Percentiles rank a stretch among this genome's conserved stretches.
Evolutionary conservation across 768 basidiomycete species (phyloP).

Genomic region (Russula abietina): DNA sequence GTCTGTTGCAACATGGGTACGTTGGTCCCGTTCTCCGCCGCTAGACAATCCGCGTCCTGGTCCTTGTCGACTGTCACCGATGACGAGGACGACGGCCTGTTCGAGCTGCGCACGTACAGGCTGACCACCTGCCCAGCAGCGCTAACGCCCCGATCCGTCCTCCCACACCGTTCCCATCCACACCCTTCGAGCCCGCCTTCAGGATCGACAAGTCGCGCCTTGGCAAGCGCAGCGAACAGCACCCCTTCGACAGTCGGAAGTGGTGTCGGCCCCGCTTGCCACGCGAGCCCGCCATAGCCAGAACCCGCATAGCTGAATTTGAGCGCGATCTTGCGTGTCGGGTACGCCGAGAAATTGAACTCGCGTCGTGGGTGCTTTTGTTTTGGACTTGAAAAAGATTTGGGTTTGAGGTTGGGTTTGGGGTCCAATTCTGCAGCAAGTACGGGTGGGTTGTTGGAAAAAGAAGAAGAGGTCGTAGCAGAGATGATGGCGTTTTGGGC

Average conservation of each 20-base stretch:
- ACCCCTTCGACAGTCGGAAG: slow-evolving; percentile 89
- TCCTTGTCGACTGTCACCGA: not conserved
- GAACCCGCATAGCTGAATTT: slow-evolving; percentile 90
- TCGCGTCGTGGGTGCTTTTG: slow-evolving; percentile 29
- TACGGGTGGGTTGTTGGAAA: not conserved
- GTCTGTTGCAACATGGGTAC: not conserved
- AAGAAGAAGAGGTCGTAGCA: not conserved
- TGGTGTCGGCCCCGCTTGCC: slow-evolving; percentile 62
- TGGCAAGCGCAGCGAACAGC: slow-evolving; percentile 72
- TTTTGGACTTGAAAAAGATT: not conserved
- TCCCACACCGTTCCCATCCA: slow-evolving; percentile 85
- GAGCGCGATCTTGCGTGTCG: slow-evolving; percentile 85
- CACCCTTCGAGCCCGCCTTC: slow-evolving; percentile 75
- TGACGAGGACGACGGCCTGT: slow-evolving; percentile 27
- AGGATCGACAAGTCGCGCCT: slow-evolving; percentile 70
- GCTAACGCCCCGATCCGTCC: slow-evolving; percentile 94
- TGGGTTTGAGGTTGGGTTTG: not conserved
- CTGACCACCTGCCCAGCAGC: slow-evolving; percentile 91
- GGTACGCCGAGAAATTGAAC: slow-evolving; percentile 63
- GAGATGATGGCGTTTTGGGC: slow-evolving; percentile 25
- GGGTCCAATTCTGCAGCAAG: slow-evolving; percentile 1
- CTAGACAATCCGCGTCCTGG: not conserved
- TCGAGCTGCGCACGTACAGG: slow-evolving; percentile 79
- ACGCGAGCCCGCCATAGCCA: slow-evolving; percentile 87
- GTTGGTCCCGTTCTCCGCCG: no score